Evolutionary conservation across 805 yeast species (phyloP), one percentile per base, ranked within the genome.

Genomic region (Candida morakotiae): DNA sequence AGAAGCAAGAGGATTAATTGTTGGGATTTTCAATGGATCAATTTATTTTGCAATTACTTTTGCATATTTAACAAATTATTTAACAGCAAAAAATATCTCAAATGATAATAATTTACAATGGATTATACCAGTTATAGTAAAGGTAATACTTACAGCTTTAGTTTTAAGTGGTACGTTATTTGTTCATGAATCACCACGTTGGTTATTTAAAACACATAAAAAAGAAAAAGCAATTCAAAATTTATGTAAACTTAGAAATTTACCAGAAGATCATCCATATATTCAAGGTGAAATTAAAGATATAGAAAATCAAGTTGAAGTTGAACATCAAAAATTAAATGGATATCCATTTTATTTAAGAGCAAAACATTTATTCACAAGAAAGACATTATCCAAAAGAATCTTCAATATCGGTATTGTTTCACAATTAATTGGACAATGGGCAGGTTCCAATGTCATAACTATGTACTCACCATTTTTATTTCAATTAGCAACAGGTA

Each of bases 391-490:
- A 37, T 51, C 69, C 37, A 67, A 70, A 52, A 59, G 79, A 53
- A 55, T 58, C 43, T 58, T 75, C 35, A 42, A 57, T 7, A 42
- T 74, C 23, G 67, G 70, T 25, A 39, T 64, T 13, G 40, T 52
- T 37, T 60, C 68, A 26, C 80, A 73, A 51, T 23, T 74, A 6
- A 54, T 74, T 28, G 69, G 70, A 21, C 80, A 75, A 53, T 76
- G 79, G 79, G 63, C 73, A 16, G 78, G 79, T 32, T 71, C 79
- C 4, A 67, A 65, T 43, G 69, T 77, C 5, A 56, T 75, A 26
- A 73, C 81, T 2, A 71, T 74, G 34, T 76, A 75, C 43, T 72
- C 78, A 26, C 72, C 79, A 2, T 71, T 69, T 34, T 53, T 75
- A 31, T 67, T 73, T 42, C 64, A 64, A 3, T 61, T 63, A 3